Base-by-base conservation (phyloP, 2,329 filamentous ascomycete genomes). In the Pseudomassariella vexata region DNA sequence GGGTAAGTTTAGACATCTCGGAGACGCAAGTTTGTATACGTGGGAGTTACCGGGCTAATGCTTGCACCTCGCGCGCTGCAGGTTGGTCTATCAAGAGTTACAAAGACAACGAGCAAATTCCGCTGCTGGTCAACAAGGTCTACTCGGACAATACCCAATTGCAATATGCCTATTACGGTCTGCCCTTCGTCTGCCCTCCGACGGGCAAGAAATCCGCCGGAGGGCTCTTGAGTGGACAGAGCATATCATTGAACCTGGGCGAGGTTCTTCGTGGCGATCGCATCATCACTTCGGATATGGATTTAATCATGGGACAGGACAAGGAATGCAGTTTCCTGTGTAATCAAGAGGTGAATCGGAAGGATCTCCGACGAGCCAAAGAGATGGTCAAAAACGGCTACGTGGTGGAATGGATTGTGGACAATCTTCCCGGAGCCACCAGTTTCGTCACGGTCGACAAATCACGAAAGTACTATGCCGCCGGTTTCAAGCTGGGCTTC, bases 341-440 rank as follows among this genome's bases (percentile, higher is more conserved):
- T 61, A 82, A 72, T 22, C 71, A 70, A 30, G 70, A 81, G 34
- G 66, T 92, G 11, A 73, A 74, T 40, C 70, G 75, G 23, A 66
- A 68, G 27, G 82, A 80, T 28, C 57, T 94, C 36, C 70, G 73
- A 46, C 74, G 77, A 52, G 82, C 84, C 5, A 75, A 73, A 45
- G 68, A 88, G 40, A 62, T 94, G 49, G 80, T 94, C 23, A 73
- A 73, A 39, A 75, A 88, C 32, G 85, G 83, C 21, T 94, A 92
- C 55, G 79, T 92, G n/a, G 80, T 81, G 2, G 87, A 94, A 58
- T 94, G 87, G 88, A 94, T 94, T 45, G 83, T 92, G 42, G 87
- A 95, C 57, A 94, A 94, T 49, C 68, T 95, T 8, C 87, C 88
- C 2, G 87, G 87, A 6, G 87, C 87, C 21, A 94, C 87, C 7